A percentile compares a stretch with the other conserved stretches of the same genome.
phyloP scores from a whole-genome alignment of 176 grass and related monocot species.

The Secale cereale region DNA sequence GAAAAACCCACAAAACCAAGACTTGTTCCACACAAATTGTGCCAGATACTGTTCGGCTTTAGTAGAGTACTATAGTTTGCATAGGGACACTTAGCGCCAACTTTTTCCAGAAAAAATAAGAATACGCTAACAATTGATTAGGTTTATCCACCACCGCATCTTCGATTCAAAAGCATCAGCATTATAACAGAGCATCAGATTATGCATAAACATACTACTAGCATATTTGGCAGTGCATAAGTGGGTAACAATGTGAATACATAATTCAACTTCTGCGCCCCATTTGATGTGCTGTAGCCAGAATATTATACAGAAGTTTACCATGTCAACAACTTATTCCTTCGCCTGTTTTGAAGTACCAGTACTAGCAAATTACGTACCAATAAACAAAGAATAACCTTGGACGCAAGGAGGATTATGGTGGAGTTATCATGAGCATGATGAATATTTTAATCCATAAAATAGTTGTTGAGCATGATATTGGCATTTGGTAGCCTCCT shows the following conservation, averaged over 20 bases:
- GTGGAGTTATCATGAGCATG: neutral
- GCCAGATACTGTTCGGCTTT: neutral
- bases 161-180: neutral
- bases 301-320: neutral
- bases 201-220: neutral
- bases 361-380: neutral
- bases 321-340: neutral
- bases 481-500: constrained; percentile 6
- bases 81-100: neutral
- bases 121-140: neutral
- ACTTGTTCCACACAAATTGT: neutral
- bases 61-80: neutral
- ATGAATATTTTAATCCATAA: neutral
- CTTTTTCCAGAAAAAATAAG: neutral
- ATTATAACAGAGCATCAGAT: too few species aligned
- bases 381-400: neutral
- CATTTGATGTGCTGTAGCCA: neutral
- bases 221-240: neutral
- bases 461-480: constrained; percentile 5
- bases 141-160: neutral
- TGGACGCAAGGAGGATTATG: neutral
- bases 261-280: neutral
- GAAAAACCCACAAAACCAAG: neutral
- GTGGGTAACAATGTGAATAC: neutral
- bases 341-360: neutral